phyloP scores from a whole-genome alignment of 768 basidiomycete species.

The Leccinum incarnatum region DNA sequence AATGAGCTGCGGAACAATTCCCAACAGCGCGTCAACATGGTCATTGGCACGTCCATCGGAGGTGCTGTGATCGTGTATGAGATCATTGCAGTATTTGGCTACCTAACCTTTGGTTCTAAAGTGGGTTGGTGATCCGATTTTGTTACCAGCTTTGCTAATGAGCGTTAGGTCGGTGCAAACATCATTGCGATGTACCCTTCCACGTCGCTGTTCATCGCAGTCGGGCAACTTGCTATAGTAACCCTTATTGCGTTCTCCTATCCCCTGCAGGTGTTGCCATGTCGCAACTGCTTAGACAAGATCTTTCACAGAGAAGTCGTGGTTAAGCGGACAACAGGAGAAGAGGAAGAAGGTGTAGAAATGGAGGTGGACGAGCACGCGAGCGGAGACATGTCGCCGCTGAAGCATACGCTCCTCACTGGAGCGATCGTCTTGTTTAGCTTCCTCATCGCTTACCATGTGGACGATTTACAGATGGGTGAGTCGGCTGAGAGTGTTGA shows the following conservation, averaged over 20 bases:
- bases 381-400: slow-evolving; percentile 56
- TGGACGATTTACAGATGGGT: slow-evolving; percentile 79
- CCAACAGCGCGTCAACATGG: slow-evolving; percentile 80
- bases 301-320: slow-evolving; percentile 57
- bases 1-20: slow-evolving; percentile 85
- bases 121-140: slow-evolving; percentile 37
- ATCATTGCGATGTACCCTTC: slow-evolving; percentile 94
- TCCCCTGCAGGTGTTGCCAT: slow-evolving; percentile 92
- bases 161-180: slow-evolving; percentile 74
- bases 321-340: slow-evolving; percentile 39
- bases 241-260: slow-evolving; percentile 89
- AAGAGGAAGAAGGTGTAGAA: slow-evolving; percentile 37
- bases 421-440: slow-evolving; percentile 58
- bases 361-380: slow-evolving; percentile 54
- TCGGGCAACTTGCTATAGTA: slow-evolving; percentile 92
- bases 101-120: slow-evolving; percentile 89
- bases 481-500: slow-evolving; percentile 25
- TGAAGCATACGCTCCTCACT: slow-evolving; percentile 72
- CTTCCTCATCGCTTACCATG: slow-evolving; percentile 73
- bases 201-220: slow-evolving; percentile 86
- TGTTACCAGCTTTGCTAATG: slow-evolving; percentile 1
- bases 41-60: slow-evolving; percentile 87
- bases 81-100: slow-evolving; percentile 83
- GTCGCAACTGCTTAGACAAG: slow-evolving; percentile 88
- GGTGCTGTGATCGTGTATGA: slow-evolving; percentile 82